Evolutionary conservation across 108 stramenopile species (phyloP), one percentile per base, ranked within the genome.

Genomic region (Licmophora abbreviata): DNA sequence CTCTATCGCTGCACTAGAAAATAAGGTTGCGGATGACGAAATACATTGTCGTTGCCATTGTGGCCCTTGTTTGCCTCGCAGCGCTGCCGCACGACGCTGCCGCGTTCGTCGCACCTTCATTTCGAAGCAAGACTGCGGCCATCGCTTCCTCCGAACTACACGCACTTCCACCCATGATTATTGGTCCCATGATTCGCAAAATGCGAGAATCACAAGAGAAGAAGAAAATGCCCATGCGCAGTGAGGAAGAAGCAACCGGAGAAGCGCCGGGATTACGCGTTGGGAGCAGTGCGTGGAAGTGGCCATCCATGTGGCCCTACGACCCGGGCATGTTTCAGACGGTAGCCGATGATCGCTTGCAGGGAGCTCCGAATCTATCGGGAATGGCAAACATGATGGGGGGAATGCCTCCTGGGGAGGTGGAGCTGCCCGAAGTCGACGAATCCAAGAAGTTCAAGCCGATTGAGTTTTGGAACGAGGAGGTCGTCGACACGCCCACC

Each of bases 271-370:
- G 91, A 20, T 51, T 92, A 15, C 72, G 84, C 14, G 91, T 92
- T 0, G 91, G 91, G 15, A 61, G 42, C 8, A 44, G 25, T 30
- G 79, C 82, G 5, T 92, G 91, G 91, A 85, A 81, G 48, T 92
- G 91, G 91, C 91, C 91, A 21, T 80, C 84, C 3, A 76, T 88
- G 17, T 92, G 85, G 85, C 91, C 91, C 0, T 92, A 92, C 44
- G 84, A 79, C 60, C 29, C 49, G 46, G 58, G 68, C 26, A 78
- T 83, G 46, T 92, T 92, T 51, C 56, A 59, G 44, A 61, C 54
- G 0, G 63, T 68, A 21, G 61, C 45, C 22, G 73, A 70, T 27
- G 79, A 78, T 46, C 51, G 74, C 28, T 50, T 46, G n/a, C 64
- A 36, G 15, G 28, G 49, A 43, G 42, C 58, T 17, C 58, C 61